Base-by-base conservation (phyloP, 495 filamentous ascomycete genomes). In the Aspergillus affinis region DNA sequence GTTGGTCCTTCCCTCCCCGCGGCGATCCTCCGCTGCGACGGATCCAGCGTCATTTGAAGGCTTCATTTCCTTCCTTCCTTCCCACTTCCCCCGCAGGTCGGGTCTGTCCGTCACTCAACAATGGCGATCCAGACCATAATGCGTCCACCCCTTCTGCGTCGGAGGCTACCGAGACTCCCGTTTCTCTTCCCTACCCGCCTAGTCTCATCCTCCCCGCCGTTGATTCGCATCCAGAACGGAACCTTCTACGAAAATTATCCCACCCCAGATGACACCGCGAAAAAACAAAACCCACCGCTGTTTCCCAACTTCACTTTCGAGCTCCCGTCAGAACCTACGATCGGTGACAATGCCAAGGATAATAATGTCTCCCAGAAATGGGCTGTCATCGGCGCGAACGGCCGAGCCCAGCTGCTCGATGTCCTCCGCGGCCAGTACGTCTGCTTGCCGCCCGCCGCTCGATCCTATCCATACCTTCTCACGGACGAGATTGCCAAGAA, bases 181-280 rank as follows among this genome's bases (percentile, higher is more conserved):
- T 13, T 0, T 15, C 1, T 2, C 13, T 10, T 6, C 51, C 58
- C 27, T 46, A 57, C n/a, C 48, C 32, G 48, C 29, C 44, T 26
- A 30, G 7, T 21, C 15, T 54, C n/a, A 30, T 54, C 7, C 57
- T 23, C 29, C 27, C 65, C 75, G 23, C 88, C 90, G 9, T 78
- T 96, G 49, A 85, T 96, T 54, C 78, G 76, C 59, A 92, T 96
- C 66, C 58, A 81, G 61, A 82, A 90, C 73, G 90, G 79, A 60
- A 91, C 89, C 3, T 96, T 96, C 69, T 93, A 94, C 74, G 85
- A 88, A 18, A 82, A 86, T 49, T 89, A 93, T 70, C 91, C 90
- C 15, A 78, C 78, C 21, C 74, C 79, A 26, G 65, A 79, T 45
- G 65, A 68, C 46, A 53, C 67, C 20, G 58, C 68, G 44, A 70